These are phyloP conservation scores for Elaeis guineensis DNA, from an alignment of 176 grass and related monocot genomes.

Conservation along the genomic window DNA sequence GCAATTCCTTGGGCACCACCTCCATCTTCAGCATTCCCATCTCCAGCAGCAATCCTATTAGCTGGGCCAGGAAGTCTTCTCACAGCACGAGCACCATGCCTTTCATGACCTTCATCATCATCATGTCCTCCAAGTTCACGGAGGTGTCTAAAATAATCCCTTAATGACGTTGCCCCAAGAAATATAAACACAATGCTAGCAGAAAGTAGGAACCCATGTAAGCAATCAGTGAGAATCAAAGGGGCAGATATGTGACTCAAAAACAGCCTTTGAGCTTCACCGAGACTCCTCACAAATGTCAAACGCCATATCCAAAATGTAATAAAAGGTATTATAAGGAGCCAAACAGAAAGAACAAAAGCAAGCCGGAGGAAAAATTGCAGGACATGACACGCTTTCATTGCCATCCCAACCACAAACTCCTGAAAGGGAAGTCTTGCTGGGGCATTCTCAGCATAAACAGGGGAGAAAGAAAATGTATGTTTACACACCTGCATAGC, in stretches of 20 bases:
- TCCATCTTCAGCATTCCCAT: constrained; percentile 61
- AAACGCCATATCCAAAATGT: constrained; percentile 97
- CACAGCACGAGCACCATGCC: constrained; percentile 88
- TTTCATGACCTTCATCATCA: constrained; percentile 73
- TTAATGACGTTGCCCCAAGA: constrained; percentile 92
- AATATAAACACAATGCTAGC: constrained; percentile 98
- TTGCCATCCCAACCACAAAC: constrained; percentile 83
- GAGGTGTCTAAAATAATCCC: constrained; percentile 96
- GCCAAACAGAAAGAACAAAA: constrained; percentile 98
- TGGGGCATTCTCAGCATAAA: constrained; percentile 84
- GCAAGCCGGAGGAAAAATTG: constrained; percentile 90
- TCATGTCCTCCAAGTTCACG: constrained; percentile 84
- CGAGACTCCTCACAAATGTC: constrained; percentile 84
- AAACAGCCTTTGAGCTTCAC: constrained; percentile 90
- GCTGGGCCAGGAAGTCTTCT: constrained; percentile 73
- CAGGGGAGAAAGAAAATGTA: constrained; percentile 87
- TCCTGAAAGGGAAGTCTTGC: constrained; percentile 91
- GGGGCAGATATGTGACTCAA: constrained; percentile 79
- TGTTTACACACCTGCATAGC: constrained; percentile 93
- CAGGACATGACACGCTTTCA: constrained; percentile 88
- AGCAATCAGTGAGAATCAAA: constrained; percentile 89
- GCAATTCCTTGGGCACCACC: constrained; percentile 65
- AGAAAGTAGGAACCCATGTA: constrained; percentile 93
- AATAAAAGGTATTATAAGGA: constrained; percentile 98
- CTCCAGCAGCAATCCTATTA: constrained; percentile 56